A percentile compares a stretch with the other conserved stretches of the same genome.
Conservation (phyloP, 1,139 yeast genomes). For the Scheffersomyces lignicola region DNA sequence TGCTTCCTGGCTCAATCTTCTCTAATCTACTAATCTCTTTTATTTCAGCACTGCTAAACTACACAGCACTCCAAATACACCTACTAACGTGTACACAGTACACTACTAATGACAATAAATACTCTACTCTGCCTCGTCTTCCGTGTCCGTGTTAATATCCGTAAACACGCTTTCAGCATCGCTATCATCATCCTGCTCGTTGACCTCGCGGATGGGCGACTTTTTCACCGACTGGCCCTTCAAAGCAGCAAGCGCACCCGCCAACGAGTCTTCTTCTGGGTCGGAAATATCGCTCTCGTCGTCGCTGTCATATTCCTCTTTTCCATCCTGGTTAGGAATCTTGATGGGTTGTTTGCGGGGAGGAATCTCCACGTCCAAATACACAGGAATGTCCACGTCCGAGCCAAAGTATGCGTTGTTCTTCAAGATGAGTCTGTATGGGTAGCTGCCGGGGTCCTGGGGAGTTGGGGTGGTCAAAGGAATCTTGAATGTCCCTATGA, state of each 20-base stretch:
- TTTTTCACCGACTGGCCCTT: slow-evolving; percentile 51
- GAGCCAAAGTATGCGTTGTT: slow-evolving; percentile 70
- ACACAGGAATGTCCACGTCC: slow-evolving; percentile 68
- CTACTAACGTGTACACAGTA: no score
- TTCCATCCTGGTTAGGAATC: slow-evolving; percentile 1
- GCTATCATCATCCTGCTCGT: slow-evolving; percentile 32
- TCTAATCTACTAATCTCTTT: no score
- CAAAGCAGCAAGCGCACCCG: slow-evolving; percentile 64
- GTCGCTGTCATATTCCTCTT: slow-evolving; percentile 20
- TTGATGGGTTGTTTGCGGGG: slow-evolving; percentile 27
- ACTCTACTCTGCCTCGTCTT: slow-evolving; percentile 45
- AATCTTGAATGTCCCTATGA: slow-evolving; percentile 70
- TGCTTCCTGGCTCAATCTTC: no score
- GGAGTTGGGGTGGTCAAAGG: slow-evolving; percentile 77
- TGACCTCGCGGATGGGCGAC: slow-evolving; percentile 13
- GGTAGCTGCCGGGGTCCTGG: slow-evolving; percentile 55
- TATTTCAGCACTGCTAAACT: no score
- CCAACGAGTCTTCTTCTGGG: slow-evolving; percentile 64
- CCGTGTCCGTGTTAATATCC: slow-evolving; percentile 54
- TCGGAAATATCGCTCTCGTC: slow-evolving; percentile 59
- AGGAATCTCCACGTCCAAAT: slow-evolving; percentile 57
- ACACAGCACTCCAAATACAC: no score
- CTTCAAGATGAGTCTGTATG: slow-evolving; percentile 64
- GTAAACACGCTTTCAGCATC: slow-evolving; percentile 44
- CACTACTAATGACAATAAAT: no score